Percentiles rank a stretch among this genome's conserved stretches.
Conservation (phyloP, 345 rosid genomes). For the Lagerstroemia speciosa region DNA sequence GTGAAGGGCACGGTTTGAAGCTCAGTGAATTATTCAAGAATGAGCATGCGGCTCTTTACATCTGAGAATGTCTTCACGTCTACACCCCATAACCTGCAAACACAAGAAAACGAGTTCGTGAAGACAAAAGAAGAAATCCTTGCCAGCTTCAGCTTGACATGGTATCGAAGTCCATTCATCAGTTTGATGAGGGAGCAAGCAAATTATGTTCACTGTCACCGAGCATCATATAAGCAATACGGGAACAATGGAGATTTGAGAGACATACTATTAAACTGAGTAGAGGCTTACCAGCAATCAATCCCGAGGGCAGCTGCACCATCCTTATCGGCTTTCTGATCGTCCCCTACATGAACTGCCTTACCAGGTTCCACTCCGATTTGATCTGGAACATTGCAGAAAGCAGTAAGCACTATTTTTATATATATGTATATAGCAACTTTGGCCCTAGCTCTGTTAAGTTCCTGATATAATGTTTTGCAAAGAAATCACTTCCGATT, state of each 20-base stretch:
- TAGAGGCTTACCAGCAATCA: conserved; percentile 55
- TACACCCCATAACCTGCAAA: conserved; percentile 69
- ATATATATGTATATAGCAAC: not conserved
- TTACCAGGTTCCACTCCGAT: conserved; percentile 39
- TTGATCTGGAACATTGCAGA: conserved; percentile 39
- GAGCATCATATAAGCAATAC: not conserved
- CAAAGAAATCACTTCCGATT: not conserved
- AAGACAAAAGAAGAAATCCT: not conserved
- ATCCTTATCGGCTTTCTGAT: conserved; percentile 55
- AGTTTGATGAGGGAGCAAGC: not conserved
- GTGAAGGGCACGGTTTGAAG: too few species aligned
- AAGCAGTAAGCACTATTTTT: not conserved
- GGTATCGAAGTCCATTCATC: not conserved
- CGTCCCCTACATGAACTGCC: conserved; percentile 76
- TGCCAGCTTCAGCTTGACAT: not conserved
- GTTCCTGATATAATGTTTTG: not conserved
- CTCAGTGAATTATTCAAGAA: not conserved
- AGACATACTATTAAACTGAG: not conserved
- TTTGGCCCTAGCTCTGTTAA: not conserved
- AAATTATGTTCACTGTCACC: too few species aligned
- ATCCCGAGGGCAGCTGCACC: conserved; percentile 72
- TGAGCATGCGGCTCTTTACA: conserved; percentile 38
- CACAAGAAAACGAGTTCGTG: not conserved
- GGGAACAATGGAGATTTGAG: not conserved
- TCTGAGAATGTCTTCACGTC: conserved; percentile 66